Conservation (phyloP, 2,329 filamentous ascomycete species). For the Aspergillus amoenus region DNA sequence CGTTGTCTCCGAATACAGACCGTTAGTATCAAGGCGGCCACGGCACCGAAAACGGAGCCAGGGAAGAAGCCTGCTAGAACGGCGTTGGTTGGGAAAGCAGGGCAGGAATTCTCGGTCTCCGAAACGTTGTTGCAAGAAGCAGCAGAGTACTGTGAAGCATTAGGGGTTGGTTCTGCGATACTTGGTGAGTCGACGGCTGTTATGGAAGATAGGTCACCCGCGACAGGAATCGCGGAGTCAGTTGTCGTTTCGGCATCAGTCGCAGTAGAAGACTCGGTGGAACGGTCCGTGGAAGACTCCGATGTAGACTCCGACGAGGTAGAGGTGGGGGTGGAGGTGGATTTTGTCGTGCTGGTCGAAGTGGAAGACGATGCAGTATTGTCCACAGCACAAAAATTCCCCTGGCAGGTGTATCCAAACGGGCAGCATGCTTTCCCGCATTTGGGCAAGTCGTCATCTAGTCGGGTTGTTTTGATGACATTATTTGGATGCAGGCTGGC, state of each 20-base stretch:
- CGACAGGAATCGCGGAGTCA: not conserved
- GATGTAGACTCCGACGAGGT: slow-evolving; percentile 12
- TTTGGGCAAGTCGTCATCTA: slow-evolving; percentile 40
- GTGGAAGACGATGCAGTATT: slow-evolving; percentile 24
- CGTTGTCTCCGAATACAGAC: slow-evolving; percentile 36
- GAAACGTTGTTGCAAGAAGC: slow-evolving; percentile 1
- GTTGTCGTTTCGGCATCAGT: not conserved
- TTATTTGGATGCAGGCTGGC: slow-evolving; percentile 36
- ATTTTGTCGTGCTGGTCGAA: slow-evolving; percentile 20
- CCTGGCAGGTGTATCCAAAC: slow-evolving; percentile 47
- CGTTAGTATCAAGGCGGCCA: slow-evolving; percentile 55
- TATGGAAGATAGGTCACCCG: not conserved
- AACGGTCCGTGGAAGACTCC: not conserved
- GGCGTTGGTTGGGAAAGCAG: slow-evolving; percentile 42
- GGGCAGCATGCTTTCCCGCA: slow-evolving; percentile 48
- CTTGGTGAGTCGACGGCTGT: not conserved
- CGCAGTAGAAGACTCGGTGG: not conserved
- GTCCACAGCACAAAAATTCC: slow-evolving; percentile 30
- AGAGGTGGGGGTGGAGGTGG: slow-evolving; percentile 21
- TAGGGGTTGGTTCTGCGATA: slow-evolving; percentile 10
- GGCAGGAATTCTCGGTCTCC: slow-evolving; percentile 26
- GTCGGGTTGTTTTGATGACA: slow-evolving; percentile 42
- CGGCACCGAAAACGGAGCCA: slow-evolving; percentile 44
- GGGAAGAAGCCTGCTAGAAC: slow-evolving; percentile 49
- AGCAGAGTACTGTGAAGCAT: slow-evolving; percentile 8